Percentiles rank a stretch among this genome's conserved stretches.
These are phyloP conservation scores for Penicillium paneum DNA, from an alignment of 2,329 filamentous ascomycete genomes.

Conservation along the genomic window DNA sequence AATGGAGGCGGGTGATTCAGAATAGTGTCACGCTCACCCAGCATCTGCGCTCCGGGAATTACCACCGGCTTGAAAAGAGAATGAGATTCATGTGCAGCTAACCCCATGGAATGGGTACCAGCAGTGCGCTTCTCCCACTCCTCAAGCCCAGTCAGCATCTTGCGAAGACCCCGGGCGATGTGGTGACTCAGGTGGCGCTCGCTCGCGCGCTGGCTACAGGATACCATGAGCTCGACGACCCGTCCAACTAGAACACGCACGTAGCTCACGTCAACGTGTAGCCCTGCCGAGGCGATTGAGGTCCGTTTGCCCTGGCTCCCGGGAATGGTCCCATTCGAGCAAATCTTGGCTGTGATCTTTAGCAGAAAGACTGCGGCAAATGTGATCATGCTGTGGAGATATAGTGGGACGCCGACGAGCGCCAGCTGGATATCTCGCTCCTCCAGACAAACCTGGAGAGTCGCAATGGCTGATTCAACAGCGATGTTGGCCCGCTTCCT, in stretches of 20 bases:
- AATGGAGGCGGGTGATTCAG: constrained; percentile 37
- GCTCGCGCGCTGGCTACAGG: constrained; percentile 38
- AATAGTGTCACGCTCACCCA: constrained; percentile 39
- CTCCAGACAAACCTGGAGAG: constrained; percentile 42
- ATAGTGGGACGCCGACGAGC: constrained; percentile 45
- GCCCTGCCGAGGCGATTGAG: constrained; percentile 38
- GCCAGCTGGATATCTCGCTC: constrained; percentile 45
- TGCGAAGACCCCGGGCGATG: constrained; percentile 38
- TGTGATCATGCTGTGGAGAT: constrained; percentile 49
- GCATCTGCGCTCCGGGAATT: constrained; percentile 36
- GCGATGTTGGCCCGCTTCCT: constrained; percentile 46
- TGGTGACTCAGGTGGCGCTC: constrained; percentile 43
- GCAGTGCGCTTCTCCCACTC: constrained; percentile 39
- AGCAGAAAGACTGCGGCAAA: constrained; percentile 48
- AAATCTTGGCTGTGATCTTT: constrained; percentile 44
- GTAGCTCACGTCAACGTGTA: constrained; percentile 36
- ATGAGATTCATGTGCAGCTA: constrained; percentile 24
- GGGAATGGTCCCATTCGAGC: constrained; percentile 30
- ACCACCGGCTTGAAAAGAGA: constrained; percentile 38
- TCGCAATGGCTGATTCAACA: constrained; percentile 43
- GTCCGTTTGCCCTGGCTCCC: constrained; percentile 37
- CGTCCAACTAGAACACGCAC: constrained; percentile 36
- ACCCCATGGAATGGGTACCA: constrained; percentile 18
- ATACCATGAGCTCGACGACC: constrained; percentile 39
- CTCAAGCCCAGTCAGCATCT: constrained; percentile 41